Evolutionary conservation across 163 green algal genomes (phyloP).

Genomic region (Chlamydomonas reinhardtii): DNA sequence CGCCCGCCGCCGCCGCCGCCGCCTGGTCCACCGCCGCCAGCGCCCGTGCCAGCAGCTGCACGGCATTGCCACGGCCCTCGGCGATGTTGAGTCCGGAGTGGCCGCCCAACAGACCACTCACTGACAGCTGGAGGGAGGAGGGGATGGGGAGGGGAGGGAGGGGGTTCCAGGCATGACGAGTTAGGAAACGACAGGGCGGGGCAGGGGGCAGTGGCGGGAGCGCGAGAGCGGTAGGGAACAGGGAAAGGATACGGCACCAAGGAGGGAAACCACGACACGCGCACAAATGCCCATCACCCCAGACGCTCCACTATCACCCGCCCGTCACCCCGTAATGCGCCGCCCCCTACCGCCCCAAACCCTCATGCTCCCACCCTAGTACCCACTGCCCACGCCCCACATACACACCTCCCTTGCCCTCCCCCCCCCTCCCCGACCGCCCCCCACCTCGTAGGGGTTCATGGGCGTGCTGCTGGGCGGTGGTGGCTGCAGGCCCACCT

Average conservation of each 20-base stretch:
- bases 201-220: too few species aligned
- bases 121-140: slow-evolving; percentile 31
- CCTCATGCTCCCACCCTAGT: too few species aligned
- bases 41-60: slow-evolving; percentile 62
- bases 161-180: neutral
- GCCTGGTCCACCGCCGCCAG: slow-evolving; percentile 28
- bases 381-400: too few species aligned
- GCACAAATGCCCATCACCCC: too few species aligned
- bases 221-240: too few species aligned
- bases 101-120: slow-evolving; percentile 72
- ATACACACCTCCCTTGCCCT: too few species aligned
- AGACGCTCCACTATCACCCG: too few species aligned
- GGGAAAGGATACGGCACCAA: too few species aligned
- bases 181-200: neutral
- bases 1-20: slow-evolving; percentile 6
- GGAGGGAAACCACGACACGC: too few species aligned
- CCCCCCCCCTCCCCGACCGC: too few species aligned
- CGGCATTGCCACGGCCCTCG: slow-evolving; percentile 81
- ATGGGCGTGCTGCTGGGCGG: neutral
- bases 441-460: neutral
- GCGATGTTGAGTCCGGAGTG: slow-evolving; percentile 88
- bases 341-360: too few species aligned
- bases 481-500: slow-evolving; percentile 23
- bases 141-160: neutral
- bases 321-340: too few species aligned